These are phyloP conservation scores for Graphilbum fragrans DNA, from an alignment of 2,329 filamentous ascomycete genomes.

Conservation along the genomic window DNA sequence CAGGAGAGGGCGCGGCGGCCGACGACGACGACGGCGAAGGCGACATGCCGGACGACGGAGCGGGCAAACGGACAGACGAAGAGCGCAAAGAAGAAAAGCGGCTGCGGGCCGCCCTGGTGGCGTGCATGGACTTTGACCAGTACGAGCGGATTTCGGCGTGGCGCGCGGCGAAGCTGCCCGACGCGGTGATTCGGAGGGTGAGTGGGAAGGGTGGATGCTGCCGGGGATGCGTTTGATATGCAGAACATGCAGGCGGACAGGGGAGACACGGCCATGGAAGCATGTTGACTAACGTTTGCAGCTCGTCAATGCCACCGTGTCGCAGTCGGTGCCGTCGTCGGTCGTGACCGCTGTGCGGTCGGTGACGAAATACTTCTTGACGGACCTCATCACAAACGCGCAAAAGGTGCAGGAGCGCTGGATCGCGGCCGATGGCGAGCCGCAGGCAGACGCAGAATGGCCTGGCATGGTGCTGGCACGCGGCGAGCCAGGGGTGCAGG, in stretches of 20 bases:
- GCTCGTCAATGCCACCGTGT: slow-evolving; percentile 71
- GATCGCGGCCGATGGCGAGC: slow-evolving; percentile 44
- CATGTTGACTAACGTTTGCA: slow-evolving; percentile 17
- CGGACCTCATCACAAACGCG: slow-evolving; percentile 62
- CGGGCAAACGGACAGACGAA: slow-evolving; percentile 30
- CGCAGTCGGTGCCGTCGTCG: slow-evolving; percentile 62
- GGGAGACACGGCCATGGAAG: too few species aligned
- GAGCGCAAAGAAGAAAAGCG: slow-evolving; percentile 55
- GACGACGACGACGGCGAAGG: slow-evolving; percentile 33
- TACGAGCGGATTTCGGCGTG: slow-evolving; percentile 59
- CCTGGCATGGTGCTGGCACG: slow-evolving; percentile 14
- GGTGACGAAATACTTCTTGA: slow-evolving; percentile 66
- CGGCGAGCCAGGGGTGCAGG: slow-evolving; percentile 15
- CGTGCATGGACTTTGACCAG: slow-evolving; percentile 54
- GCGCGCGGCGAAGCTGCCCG: slow-evolving; percentile 55
- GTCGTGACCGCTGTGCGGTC: slow-evolving; percentile 66
- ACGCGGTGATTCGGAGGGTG: slow-evolving; percentile 57
- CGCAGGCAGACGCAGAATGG: slow-evolving; percentile 35
- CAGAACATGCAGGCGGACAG: too few species aligned
- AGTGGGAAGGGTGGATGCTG: slow-evolving; percentile 18
- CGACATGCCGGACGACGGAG: slow-evolving; percentile 16
- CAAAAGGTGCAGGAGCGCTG: slow-evolving; percentile 61
- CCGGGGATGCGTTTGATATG: too few species aligned
- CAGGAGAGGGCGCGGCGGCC: too few species aligned
- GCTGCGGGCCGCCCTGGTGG: slow-evolving; percentile 47